phyloP scores from a whole-genome alignment of 176 grass and related monocot genomes.

The Avena eriantha region DNA sequence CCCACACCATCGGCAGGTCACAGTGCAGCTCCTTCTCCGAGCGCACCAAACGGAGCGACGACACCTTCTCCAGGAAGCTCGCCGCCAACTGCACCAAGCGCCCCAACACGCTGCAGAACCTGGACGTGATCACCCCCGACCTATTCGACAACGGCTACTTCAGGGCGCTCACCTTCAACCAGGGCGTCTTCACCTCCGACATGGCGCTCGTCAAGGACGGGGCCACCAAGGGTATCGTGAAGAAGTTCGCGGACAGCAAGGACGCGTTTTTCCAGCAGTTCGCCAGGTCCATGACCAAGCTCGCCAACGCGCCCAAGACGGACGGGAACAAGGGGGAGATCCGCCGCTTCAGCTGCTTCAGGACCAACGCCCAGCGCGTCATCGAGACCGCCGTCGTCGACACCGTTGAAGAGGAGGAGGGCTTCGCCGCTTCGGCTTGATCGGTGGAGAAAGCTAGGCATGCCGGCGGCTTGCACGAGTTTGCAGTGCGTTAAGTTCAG shows the following conservation, averaged over 20 bases:
- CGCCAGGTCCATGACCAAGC: too few relatives aligned
- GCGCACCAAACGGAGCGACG: conserved; percentile 35
- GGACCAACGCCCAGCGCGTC: too few relatives aligned
- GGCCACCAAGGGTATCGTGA: neutral
- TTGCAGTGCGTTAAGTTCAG: too few relatives aligned
- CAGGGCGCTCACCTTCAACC: conserved; percentile 9
- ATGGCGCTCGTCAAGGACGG: conserved; percentile 33
- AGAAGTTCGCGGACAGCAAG: neutral
- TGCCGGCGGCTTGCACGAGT: too few relatives aligned
- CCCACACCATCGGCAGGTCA: conserved; percentile 68
- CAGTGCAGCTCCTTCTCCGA: conserved; percentile 50
- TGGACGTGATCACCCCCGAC: conserved; percentile 32
- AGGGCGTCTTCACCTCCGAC: conserved; percentile 12
- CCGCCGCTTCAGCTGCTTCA: too few relatives aligned
- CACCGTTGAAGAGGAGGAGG: too few relatives aligned
- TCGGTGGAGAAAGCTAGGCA: too few relatives aligned
- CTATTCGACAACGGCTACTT: conserved; percentile 54
- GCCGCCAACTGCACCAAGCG: conserved; percentile 11
- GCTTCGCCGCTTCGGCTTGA: too few relatives aligned
- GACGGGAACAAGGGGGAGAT: too few relatives aligned
- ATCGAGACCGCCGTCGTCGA: too few relatives aligned
- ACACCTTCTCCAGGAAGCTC: conserved; percentile 42
- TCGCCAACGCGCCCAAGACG: too few relatives aligned
- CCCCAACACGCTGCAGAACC: neutral
- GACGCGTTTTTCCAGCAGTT: too few relatives aligned